Conservation (phyloP, 352 stramenopile species). For the Discostella stelligera region DNA sequence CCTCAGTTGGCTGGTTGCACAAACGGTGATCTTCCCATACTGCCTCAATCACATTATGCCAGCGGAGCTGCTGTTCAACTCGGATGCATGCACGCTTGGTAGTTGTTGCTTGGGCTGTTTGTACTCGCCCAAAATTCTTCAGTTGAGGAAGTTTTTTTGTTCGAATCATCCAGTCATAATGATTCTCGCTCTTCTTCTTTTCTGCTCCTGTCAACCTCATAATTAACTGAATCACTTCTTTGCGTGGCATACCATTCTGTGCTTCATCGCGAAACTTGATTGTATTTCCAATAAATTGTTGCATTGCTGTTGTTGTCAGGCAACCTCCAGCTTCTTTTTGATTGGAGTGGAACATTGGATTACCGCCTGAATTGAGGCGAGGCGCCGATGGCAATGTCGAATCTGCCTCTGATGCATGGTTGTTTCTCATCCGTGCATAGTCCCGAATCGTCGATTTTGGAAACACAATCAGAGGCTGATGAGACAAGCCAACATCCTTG, state of each 20-base stretch:
- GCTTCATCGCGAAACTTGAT: slow-evolving; percentile 5
- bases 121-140: slow-evolving; percentile 6
- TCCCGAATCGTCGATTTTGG: background rate
- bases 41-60: slow-evolving; percentile 9
- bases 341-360: background rate
- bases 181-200: background rate
- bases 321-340: background rate
- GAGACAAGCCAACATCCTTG: background rate
- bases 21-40: background rate
- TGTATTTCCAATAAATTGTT: background rate
- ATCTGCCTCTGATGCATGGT: no score
- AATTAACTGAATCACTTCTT: slow-evolving; percentile 7
- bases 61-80: slow-evolving; percentile 10
- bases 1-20: slow-evolving; percentile 1
- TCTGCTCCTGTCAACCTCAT: background rate
- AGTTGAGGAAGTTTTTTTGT: slow-evolving; percentile 2
- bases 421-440: background rate
- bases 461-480: background rate
- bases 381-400: no score
- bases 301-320: background rate
- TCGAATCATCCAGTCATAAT: slow-evolving; percentile 5
- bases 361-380: background rate
- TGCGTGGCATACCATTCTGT: slow-evolving; percentile 11
- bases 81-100: slow-evolving; percentile 12
- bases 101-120: slow-evolving; percentile 20